A percentile compares a stretch with the other conserved stretches of the same genome.
phyloP scores from a whole-genome alignment of 352 stramenopile species.

The Phytophthora megakarya region DNA sequence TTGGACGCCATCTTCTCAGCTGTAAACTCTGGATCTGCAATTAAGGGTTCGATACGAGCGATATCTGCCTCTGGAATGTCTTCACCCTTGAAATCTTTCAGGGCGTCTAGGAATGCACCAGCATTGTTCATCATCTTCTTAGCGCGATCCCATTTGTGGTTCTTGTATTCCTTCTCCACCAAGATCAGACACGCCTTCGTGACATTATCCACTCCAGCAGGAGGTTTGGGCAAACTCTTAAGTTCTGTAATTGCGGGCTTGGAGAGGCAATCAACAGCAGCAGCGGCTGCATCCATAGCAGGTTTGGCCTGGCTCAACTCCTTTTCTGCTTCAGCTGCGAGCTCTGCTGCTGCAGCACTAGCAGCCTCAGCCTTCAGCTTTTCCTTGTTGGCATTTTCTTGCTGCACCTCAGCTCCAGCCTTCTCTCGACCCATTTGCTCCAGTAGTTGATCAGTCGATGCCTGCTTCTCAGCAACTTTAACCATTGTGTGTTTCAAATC shows the following conservation, averaged over 20 bases:
- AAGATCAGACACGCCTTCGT: slow-evolving; percentile 97
- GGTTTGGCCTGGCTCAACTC: slow-evolving; percentile 96
- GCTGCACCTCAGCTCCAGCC: slow-evolving; percentile 92
- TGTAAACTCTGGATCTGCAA: slow-evolving; percentile 94
- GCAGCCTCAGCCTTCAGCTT: slow-evolving; percentile 92
- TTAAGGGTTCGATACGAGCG: slow-evolving; percentile 89
- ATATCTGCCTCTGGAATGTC: slow-evolving; percentile 96
- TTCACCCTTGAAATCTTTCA: slow-evolving; percentile 94
- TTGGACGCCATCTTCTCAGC: slow-evolving; percentile 97
- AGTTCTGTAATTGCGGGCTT: slow-evolving; percentile 97
- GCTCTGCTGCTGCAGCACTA: slow-evolving; percentile 91
- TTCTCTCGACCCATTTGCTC: slow-evolving; percentile 95
- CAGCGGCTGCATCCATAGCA: slow-evolving; percentile 95
- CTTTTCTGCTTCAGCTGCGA: slow-evolving; percentile 94
- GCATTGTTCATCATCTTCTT: slow-evolving; percentile 99
- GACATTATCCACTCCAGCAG: slow-evolving; percentile 95
- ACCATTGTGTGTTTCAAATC: slow-evolving; percentile 96
- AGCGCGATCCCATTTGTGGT: slow-evolving; percentile 97
- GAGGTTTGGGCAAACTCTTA: slow-evolving; percentile 96
- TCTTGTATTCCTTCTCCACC: slow-evolving; percentile 98
- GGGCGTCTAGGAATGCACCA: slow-evolving; percentile 92
- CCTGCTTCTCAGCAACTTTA: slow-evolving; percentile 96
- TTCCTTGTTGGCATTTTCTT: slow-evolving; percentile 95
- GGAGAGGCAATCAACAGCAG: slow-evolving; percentile 96
- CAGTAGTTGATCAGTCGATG: slow-evolving; percentile 93